Conservation (phyloP, 164 flowering plant genomes). For the Nymphaea colorata region DNA sequence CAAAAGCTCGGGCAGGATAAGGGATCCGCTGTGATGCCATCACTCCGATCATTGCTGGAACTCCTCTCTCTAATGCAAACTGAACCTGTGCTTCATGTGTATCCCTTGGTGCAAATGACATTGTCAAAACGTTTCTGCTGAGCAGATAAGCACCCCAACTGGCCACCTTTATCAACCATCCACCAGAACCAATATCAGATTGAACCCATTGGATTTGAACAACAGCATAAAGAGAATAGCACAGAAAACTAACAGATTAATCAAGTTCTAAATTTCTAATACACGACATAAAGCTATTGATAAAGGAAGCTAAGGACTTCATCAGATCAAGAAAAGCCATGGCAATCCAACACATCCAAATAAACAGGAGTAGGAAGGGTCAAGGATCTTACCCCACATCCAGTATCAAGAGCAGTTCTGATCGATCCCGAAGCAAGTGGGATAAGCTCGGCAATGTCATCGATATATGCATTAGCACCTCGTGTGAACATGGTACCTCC, state of each 20-base stretch:
- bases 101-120: conserved; percentile 99
- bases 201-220: not conserved
- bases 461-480: conserved; percentile 94
- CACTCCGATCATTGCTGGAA: conserved; percentile 92
- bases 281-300: not conserved
- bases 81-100: conserved; percentile 98
- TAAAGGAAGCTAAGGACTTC: not conserved
- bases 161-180: conserved; percentile 55
- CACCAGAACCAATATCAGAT: not conserved
- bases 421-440: conserved; percentile 62
- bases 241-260: no score
- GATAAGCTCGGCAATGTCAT: conserved; percentile 66
- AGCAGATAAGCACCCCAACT: conserved; percentile 94
- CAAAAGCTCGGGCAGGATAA: conserved; percentile 94
- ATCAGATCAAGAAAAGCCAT: not conserved
- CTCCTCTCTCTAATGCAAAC: conserved; percentile 93
- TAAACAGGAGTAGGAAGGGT: not conserved
- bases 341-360: not conserved
- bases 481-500: conserved; percentile 98
- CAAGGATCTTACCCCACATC: conserved; percentile 69
- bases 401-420: conserved; percentile 93
- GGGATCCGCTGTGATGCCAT: conserved; percentile 75
- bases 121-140: conserved; percentile 65
- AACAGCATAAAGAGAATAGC: no score
- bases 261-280: no score